Percentiles rank a stretch among this genome's conserved stretches.
Evolutionary conservation across 306 rosid species (phyloP).

Genomic region (Luffa acutangula): DNA sequence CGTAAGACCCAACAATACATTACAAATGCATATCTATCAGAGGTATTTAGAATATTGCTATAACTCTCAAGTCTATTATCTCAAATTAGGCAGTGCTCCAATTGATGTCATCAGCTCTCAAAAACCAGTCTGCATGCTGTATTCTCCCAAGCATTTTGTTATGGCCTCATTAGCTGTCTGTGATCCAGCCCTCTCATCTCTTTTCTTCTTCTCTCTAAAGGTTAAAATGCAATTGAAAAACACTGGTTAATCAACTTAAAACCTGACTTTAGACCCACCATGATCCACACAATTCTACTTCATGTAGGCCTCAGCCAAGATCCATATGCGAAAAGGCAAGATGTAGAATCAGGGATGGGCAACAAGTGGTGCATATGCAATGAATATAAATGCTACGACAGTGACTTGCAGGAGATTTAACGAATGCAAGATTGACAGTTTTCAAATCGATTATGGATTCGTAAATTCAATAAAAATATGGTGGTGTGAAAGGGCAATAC

Average conservation of each 20-base stretch:
- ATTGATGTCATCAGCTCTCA: background rate
- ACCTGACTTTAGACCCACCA: background rate
- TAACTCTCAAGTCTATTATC: background rate
- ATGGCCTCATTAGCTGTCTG: conserved; percentile 74
- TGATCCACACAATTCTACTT: background rate
- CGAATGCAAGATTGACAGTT: background rate
- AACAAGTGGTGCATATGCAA: background rate
- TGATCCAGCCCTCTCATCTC: conserved; percentile 68
- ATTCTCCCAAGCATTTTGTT: conserved; percentile 53
- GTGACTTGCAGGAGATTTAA: background rate
- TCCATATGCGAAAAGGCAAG: background rate
- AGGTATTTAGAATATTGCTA: background rate
- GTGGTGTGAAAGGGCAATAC: background rate
- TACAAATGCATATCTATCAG: background rate
- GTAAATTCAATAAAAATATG: background rate
- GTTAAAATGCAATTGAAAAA: conserved; percentile 8
- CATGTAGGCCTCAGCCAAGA: background rate
- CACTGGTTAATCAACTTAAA: background rate
- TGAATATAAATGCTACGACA: background rate
- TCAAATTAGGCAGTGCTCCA: conserved; percentile 5
- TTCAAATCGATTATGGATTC: background rate
- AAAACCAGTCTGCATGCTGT: conserved; percentile 23
- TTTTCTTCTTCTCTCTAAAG: conserved; percentile 92
- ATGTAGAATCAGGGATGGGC: background rate
- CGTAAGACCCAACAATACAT: conserved; percentile 10